Percentiles rank a stretch among this genome's conserved stretches.
Conservation (phyloP, 345 rosid species). For the Acer negundo region DNA sequence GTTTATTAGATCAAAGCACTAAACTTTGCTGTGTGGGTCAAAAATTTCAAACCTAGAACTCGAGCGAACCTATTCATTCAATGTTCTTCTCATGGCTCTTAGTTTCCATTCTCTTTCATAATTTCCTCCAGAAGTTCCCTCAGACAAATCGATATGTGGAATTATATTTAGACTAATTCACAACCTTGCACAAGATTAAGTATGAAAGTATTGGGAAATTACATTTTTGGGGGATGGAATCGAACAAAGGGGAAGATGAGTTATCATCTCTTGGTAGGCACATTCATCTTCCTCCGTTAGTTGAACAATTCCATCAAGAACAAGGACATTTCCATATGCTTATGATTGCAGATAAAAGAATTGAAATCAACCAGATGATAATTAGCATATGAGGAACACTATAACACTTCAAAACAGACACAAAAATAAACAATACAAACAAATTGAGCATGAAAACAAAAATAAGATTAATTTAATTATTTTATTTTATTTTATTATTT, state of each 20-base stretch:
- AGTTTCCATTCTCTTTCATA: neutral
- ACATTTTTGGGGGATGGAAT: conserved; percentile 82
- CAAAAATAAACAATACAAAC: neutral
- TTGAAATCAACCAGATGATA: neutral
- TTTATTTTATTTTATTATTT: too few relatives aligned
- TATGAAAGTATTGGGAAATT: conserved; percentile 13
- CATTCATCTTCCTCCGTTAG: conserved; percentile 95
- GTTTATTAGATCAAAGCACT: neutral
- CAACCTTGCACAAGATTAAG: neutral
- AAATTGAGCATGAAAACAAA: neutral
- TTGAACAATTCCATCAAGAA: conserved; percentile 94
- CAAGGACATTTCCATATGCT: conserved; percentile 92
- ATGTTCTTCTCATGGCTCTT: neutral
- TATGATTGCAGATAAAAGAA: conserved; percentile 60
- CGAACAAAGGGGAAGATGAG: conserved; percentile 95
- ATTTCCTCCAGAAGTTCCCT: neutral
- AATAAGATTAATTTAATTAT: too few relatives aligned
- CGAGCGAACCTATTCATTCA: neutral
- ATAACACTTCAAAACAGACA: neutral
- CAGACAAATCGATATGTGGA: neutral
- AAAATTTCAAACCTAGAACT: neutral
- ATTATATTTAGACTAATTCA: neutral
- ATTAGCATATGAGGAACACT: neutral
- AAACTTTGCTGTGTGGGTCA: neutral
- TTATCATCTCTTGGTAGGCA: conserved; percentile 99